Percentiles rank a stretch among this genome's conserved stretches.
Evolutionary conservation across 805 yeast species (phyloP).

Genomic region (Myxozyma mucilagina): DNA sequence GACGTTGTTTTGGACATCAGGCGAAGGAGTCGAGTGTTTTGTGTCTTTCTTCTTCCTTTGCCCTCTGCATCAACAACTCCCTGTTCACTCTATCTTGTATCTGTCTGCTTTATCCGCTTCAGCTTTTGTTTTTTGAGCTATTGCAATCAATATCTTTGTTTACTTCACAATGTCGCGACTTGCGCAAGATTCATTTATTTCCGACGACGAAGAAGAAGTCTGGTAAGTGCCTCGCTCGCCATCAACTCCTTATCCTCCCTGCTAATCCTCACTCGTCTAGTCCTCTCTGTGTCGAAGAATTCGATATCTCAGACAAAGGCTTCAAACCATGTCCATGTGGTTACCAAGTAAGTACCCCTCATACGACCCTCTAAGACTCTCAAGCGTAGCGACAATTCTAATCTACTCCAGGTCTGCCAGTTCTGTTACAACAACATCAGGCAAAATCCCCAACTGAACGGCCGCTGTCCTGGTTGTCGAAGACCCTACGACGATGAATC

Average conservation of each 20-base stretch:
- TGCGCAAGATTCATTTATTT: conserved; percentile 41
- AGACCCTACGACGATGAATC: conserved; percentile 89
- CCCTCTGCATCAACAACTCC: not conserved
- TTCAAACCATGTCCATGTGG: conserved; percentile 99
- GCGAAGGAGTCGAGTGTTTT: not conserved
- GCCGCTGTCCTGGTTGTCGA: conserved; percentile 97
- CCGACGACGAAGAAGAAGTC: conserved; percentile 79
- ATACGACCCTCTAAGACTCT: not conserved
- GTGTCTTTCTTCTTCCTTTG: not conserved
- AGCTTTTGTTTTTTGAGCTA: not conserved
- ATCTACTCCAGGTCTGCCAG: conserved; percentile 69
- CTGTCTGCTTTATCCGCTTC: not conserved
- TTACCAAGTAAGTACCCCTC: conserved; percentile 44
- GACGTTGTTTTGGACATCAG: too few species aligned
- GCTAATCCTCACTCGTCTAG: conserved; percentile 40
- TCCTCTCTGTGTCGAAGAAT: conserved; percentile 96
- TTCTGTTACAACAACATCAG: conserved; percentile 96
- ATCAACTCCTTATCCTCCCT: not conserved
- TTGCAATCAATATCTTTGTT: not conserved
- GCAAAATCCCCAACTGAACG: conserved; percentile 92
- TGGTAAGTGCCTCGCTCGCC: conserved; percentile 48
- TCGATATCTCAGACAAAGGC: conserved; percentile 94
- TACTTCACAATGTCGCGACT: conserved; percentile 26
- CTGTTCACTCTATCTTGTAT: not conserved
- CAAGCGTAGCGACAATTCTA: not conserved